Evolutionary conservation across 805 yeast genomes (phyloP), one percentile per base, ranked within the genome.

Genomic region (Spencermartinsiella europaea): DNA sequence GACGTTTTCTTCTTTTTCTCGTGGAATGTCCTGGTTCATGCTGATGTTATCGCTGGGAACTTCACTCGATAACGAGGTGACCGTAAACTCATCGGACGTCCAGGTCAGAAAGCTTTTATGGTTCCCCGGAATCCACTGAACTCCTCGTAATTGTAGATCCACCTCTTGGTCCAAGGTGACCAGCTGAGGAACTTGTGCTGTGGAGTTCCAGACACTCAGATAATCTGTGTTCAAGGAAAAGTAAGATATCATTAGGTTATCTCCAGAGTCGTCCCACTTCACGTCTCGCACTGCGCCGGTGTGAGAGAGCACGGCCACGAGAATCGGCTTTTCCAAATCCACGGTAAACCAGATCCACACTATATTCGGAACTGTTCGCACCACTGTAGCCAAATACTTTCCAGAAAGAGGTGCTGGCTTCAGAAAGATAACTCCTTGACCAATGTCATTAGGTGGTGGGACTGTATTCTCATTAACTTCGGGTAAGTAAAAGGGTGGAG

Each of bases 281-380:
- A 48, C 28, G 3, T 22, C 19, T 14, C 19, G 8, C 10, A 53
- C 34, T 10, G 42, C 38, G 5, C 50, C 25, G n/a, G 50, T 42
- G 27, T 53, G 55, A 15, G 27, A 10, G 14, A 55, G 17, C 5
- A 47, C 50, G 12, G 51, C 35, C 3, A 50, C 22, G 21, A 53
- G 45, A 20, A 31, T 27, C 2, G 38, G 38, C 21, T 14, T 16
- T 8, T 35, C 19, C 10, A 34, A 10, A 10, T 25, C 42, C 2
- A 36, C 39, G 14, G 48, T 21, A 5, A 40, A 37, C 60, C 60
- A 56, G 3, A 56, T 42, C 55, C 56, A 56, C 2, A 53, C 51
- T 5, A 53, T 27, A 31, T 48, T 34, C 5, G 59, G 56, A 49
- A 39, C 41, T 4, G 56, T 44, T 5, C 38, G 37, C 5, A 40